Percentiles rank a stretch among this genome's conserved stretches.
phyloP scores from a whole-genome alignment of 441 rosid genomes.

The Capsella rubella region DNA sequence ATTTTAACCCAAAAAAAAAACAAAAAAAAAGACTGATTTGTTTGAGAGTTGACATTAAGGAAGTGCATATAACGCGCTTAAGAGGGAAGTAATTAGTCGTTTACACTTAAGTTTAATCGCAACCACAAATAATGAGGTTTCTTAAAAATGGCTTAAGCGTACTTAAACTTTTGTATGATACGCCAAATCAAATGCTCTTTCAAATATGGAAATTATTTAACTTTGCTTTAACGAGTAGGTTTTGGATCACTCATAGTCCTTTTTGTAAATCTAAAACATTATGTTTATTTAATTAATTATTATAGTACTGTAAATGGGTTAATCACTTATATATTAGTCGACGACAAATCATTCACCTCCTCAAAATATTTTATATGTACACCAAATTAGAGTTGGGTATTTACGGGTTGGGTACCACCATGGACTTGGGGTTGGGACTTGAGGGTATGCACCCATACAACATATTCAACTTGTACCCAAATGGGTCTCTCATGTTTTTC shows the following conservation, averaged over 20 bases:
- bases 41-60: neutral
- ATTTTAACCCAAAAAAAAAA: too few species aligned
- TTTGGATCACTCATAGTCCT: conserved; percentile 19
- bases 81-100: neutral
- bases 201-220: conserved; percentile 32
- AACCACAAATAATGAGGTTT: conserved; percentile 24
- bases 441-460: too few species aligned
- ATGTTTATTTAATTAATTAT: neutral
- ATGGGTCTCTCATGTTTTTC: too few species aligned
- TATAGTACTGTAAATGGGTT: too few species aligned
- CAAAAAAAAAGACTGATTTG: neutral
- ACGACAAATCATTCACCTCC: too few species aligned
- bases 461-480: too few species aligned
- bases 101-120: conserved; percentile 6
- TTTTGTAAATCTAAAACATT: neutral
- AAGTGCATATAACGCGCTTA: conserved; percentile 29
- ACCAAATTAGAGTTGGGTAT: too few species aligned
- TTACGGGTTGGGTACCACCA: too few species aligned
- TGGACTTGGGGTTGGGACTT: too few species aligned
- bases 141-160: conserved; percentile 28
- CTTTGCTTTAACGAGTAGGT: conserved; percentile 20
- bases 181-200: conserved; percentile 37
- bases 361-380: too few species aligned
- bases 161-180: conserved; percentile 31
- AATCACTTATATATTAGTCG: too few species aligned